Conservation (phyloP, 257 asterid genomes). For the Galeopsis tetrahit region DNA sequence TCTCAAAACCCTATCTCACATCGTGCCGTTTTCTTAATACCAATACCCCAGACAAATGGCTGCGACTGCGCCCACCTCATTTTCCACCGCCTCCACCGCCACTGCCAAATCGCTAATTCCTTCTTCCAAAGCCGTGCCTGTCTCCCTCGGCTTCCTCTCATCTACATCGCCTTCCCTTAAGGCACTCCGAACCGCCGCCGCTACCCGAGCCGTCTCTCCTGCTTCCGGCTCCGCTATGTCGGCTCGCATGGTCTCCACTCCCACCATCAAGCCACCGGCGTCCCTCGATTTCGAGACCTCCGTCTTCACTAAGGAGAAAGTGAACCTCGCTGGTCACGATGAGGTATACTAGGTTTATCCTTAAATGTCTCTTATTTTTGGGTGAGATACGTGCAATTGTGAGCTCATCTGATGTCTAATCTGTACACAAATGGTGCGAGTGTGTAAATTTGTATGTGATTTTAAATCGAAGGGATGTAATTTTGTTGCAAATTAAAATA, state of each 20-base stretch:
- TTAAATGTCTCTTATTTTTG: background rate
- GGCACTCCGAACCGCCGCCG: constrained; percentile 50
- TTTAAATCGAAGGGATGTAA: background rate
- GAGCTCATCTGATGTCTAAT: background rate
- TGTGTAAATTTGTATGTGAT: background rate
- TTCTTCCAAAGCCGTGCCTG: constrained; percentile 26
- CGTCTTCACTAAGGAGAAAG: constrained; percentile 79
- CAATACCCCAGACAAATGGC: constrained; percentile 49
- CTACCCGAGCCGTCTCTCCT: constrained; percentile 33
- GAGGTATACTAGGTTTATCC: constrained; percentile 52
- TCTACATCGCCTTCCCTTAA: constrained; percentile 61
- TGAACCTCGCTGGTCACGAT: constrained; percentile 82
- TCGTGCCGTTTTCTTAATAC: constrained; percentile 25
- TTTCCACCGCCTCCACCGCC: constrained; percentile 41
- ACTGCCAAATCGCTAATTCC: constrained; percentile 36
- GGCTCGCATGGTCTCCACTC: constrained; percentile 66
- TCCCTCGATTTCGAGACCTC: constrained; percentile 78
- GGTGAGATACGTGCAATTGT: background rate
- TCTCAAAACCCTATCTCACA: constrained; percentile 31
- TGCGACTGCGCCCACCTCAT: constrained; percentile 64
- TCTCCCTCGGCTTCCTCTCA: constrained; percentile 58
- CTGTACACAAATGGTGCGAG: background rate
- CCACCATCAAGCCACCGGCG: constrained; percentile 49
- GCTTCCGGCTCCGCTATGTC: constrained; percentile 53
- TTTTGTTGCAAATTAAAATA: background rate